Conservation (phyloP, 768 basidiomycete genomes). For the Leccinum ochraceum region DNA sequence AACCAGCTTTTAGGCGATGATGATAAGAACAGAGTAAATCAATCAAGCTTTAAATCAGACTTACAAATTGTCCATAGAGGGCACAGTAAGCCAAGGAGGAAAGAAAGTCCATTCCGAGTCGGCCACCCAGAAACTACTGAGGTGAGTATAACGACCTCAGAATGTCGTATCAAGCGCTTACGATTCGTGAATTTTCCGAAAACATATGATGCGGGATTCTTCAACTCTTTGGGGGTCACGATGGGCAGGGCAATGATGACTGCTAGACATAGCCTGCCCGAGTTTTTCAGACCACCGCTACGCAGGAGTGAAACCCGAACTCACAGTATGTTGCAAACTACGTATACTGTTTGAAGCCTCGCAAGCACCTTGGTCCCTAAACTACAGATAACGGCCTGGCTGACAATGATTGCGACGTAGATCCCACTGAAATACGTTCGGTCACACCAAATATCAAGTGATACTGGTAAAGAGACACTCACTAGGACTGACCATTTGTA, state of each 20-base stretch:
- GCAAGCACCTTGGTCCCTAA: conserved; percentile 65
- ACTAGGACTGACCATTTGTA: conserved; percentile 46
- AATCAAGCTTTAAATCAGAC: conserved; percentile 33
- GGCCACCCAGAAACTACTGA: conserved; percentile 42
- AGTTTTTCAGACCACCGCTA: neutral
- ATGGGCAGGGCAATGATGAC: conserved; percentile 60
- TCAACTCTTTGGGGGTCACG: conserved; percentile 58
- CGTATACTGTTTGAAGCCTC: conserved; percentile 58
- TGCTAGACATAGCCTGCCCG: conserved; percentile 16
- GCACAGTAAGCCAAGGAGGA: conserved; percentile 46
- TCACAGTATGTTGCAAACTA: conserved; percentile 41
- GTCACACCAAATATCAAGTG: conserved; percentile 37
- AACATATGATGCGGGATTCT: conserved; percentile 59
- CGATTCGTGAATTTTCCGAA: conserved; percentile 62
- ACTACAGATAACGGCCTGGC: conserved; percentile 64
- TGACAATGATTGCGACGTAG: conserved; percentile 57
- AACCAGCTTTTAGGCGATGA: conserved; percentile 30
- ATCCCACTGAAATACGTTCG: conserved; percentile 51
- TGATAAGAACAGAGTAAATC: conserved; percentile 28
- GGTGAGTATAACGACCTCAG: neutral
- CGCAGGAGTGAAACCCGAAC: conserved; percentile 3
- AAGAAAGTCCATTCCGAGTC: conserved; percentile 39
- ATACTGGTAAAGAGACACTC: conserved; percentile 28
- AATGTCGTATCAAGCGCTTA: conserved; percentile 24
- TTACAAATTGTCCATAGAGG: conserved; percentile 47